Percentiles rank a stretch among this genome's conserved stretches.
These are phyloP conservation scores for Fraxinus greggii DNA, from an alignment of 305 asterid genomes.

Conservation along the genomic window DNA sequence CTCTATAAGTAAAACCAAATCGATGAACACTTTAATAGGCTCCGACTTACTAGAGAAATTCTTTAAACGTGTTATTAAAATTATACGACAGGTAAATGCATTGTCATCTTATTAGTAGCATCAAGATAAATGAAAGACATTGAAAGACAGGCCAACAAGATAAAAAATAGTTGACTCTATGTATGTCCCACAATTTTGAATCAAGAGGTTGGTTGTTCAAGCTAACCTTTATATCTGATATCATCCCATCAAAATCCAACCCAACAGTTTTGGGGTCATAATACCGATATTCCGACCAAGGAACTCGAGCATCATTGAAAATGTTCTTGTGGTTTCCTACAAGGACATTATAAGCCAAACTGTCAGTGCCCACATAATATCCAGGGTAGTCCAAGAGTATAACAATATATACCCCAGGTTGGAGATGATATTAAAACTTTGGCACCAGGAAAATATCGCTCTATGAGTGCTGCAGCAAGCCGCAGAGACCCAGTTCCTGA, in stretches of 20 bases:
- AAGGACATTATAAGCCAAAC: constrained; percentile 22
- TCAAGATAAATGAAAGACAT: not conserved
- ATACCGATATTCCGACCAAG: constrained; percentile 93
- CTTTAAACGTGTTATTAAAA: constrained; percentile 12
- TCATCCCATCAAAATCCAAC: constrained; percentile 92
- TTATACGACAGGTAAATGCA: constrained; percentile 11
- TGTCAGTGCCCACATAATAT: constrained; percentile 15
- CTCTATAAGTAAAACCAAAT: not conserved
- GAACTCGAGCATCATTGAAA: constrained; percentile 87
- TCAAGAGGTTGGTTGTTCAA: constrained; percentile 13
- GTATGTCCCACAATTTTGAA: constrained; percentile 11
- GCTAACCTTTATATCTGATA: constrained; percentile 88
- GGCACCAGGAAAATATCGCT: constrained; percentile 85
- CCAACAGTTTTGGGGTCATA: constrained; percentile 94
- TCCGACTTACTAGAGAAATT: constrained; percentile 15
- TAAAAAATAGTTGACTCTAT: constrained; percentile 9
- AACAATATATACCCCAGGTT: constrained; percentile 72
- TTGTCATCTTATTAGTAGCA: constrained; percentile 2
- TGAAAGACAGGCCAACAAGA: not conserved
- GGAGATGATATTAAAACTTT: constrained; percentile 90
- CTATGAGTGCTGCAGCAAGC: constrained; percentile 90
- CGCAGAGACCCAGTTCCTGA: constrained; percentile 98
- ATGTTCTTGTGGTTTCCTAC: constrained; percentile 96
- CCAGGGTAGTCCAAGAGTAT: constrained; percentile 19
- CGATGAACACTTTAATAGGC: not conserved